Base-by-base conservation (phyloP, 306 rosid genomes). In the Medicago ruthenica region DNA sequence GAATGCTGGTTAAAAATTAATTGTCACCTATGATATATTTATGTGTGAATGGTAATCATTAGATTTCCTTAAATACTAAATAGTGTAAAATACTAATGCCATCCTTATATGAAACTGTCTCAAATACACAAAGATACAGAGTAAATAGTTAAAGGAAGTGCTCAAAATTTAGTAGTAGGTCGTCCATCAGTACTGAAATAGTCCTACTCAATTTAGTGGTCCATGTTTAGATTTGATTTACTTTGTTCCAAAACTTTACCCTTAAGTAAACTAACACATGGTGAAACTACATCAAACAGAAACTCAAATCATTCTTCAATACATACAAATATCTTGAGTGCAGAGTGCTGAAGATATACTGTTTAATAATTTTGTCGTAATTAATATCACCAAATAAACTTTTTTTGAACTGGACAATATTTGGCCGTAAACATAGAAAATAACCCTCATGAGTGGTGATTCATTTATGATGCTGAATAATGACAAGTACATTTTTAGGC, bases 401-500 rank as follows among this genome's bases (percentile, higher is more conserved):
- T 76, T 71, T 71, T n/a, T 76, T 62, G 50, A 76, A 77, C 34
- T 18, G 60, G 77, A 55, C 75, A 47, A 54, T 45, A 10, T 55
- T 51, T 76, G 67, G 53, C 51, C 71, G 58, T 69, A 67, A 48
- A 53, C 14, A 50, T 7, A 11, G 12, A n/a, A 21, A 8, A 0
- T 1, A 40, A 36, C n/a, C 59, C 59, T 69, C 84, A 68, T 67
- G 76, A 80, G 84, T 75, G 79, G 47, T 34, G 47, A 55, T 69
- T 75, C 61, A 68, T 44, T 40, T 21, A 57, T 37, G 22, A 68
- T 31, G 15, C 0, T 59, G 67, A 74, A 59, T 78, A 70, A 64
- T 69, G 79, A 74, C 85, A 81, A 84, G 31, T 55, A 54, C 54
- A 24, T 64, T 69, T 62, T 77, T 34, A 53, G 54, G 78, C 80